These are phyloP conservation scores for Ophiostoma tasmaniense DNA, from an alignment of 2,329 filamentous ascomycete species.

Conservation along the genomic window DNA sequence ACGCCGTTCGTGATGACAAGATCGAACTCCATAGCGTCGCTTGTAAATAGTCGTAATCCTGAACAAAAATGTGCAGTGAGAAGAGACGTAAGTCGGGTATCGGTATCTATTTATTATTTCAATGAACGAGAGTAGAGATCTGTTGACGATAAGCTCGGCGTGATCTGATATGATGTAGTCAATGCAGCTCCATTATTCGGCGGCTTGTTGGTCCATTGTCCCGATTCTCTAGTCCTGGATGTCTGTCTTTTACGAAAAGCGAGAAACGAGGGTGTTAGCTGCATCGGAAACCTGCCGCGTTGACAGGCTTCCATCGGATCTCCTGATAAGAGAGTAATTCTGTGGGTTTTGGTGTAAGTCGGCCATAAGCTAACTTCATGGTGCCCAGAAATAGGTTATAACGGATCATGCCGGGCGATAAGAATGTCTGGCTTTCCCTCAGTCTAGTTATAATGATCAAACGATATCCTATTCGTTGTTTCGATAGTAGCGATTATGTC, in stretches of 20 bases:
- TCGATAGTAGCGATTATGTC: neutral
- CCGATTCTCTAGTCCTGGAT: neutral
- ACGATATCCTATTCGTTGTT: neutral
- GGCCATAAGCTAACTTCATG: neutral
- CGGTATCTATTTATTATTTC: neutral
- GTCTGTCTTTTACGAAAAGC: neutral
- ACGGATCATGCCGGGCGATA: conserved; percentile 1
- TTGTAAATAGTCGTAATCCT: neutral
- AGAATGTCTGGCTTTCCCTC: neutral
- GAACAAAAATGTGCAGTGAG: neutral
- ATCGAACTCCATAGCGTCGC: conserved; percentile 25
- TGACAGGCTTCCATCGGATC: neutral
- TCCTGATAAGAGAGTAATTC: neutral
- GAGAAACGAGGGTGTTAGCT: neutral
- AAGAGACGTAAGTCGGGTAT: neutral
- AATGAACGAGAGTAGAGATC: neutral
- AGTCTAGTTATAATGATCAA: neutral
- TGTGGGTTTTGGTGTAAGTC: neutral
- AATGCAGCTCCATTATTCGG: neutral
- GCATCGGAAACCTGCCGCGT: neutral
- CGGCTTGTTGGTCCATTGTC: neutral
- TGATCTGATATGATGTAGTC: neutral
- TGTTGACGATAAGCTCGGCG: neutral
- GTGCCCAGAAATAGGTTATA: neutral
- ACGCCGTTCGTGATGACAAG: conserved; percentile 36